phyloP scores from a whole-genome alignment of 2,329 filamentous ascomycete species.

The Penicillium brevicompactum region DNA sequence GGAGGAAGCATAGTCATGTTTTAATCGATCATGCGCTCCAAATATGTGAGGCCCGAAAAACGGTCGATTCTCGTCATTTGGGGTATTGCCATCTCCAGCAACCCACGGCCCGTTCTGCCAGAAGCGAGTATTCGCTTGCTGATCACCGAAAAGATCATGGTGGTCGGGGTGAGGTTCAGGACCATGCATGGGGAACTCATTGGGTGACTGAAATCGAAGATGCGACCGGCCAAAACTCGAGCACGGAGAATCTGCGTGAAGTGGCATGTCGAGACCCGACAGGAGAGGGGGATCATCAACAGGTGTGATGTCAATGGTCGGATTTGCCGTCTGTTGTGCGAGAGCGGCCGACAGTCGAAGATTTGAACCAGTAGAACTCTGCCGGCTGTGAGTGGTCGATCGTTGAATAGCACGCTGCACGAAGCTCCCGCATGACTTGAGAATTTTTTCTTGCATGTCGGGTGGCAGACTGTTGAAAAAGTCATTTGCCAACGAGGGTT shows the following conservation, averaged over 20 bases:
- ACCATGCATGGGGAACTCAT: slow-evolving; percentile 43
- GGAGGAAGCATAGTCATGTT: slow-evolving; percentile 48
- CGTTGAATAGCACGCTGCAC: slow-evolving; percentile 43
- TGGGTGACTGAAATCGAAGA: slow-evolving; percentile 45
- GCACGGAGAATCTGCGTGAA: slow-evolving; percentile 46
- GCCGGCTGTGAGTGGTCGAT: slow-evolving; percentile 39
- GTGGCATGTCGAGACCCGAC: slow-evolving; percentile 39
- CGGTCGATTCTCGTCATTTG: slow-evolving; percentile 45
- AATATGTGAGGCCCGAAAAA: slow-evolving; percentile 45
- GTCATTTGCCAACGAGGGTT: slow-evolving; percentile 44
- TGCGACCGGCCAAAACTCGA: slow-evolving; percentile 47
- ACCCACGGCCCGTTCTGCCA: slow-evolving; percentile 48
- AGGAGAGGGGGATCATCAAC: slow-evolving; percentile 40
- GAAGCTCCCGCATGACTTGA: slow-evolving; percentile 46
- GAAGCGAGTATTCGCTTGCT: slow-evolving; percentile 48
- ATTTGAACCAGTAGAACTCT: slow-evolving; percentile 40
- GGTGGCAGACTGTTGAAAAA: slow-evolving; percentile 43
- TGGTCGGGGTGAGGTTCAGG: slow-evolving; percentile 42
- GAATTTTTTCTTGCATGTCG: slow-evolving; percentile 45
- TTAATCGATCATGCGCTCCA: slow-evolving; percentile 45
- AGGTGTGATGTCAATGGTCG: slow-evolving; percentile 46
- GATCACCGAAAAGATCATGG: slow-evolving; percentile 47
- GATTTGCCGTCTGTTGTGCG: slow-evolving; percentile 43
- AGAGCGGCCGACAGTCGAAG: slow-evolving; percentile 41
- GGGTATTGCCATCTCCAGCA: slow-evolving; percentile 45